These are phyloP conservation scores for Aspergillus sergii DNA, from an alignment of 2,329 filamentous ascomycete species.

Conservation along the genomic window DNA sequence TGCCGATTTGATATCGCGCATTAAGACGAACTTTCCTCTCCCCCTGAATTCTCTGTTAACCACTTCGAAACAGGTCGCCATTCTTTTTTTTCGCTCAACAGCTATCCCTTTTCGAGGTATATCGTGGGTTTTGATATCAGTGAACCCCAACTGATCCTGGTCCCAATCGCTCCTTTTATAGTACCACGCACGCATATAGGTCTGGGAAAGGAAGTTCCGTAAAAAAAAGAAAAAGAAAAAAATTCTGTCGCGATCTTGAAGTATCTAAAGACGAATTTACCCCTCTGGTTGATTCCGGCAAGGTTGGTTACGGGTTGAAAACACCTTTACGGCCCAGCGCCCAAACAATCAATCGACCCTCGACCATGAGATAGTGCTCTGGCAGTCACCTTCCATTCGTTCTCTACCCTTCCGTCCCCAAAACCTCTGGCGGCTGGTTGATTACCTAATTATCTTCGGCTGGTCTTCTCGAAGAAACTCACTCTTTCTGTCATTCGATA, in stretches of 20 bases:
- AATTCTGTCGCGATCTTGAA: not conserved
- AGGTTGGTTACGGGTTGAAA: conserved; percentile 1
- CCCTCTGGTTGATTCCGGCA: not conserved
- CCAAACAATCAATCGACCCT: conserved; percentile 10
- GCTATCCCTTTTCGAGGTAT: conserved; percentile 11
- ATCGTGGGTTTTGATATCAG: conserved; percentile 8
- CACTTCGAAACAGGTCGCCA: conserved; percentile 17
- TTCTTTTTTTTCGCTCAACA: conserved; percentile 12
- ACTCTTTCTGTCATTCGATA: conserved; percentile 41
- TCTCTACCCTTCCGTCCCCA: conserved; percentile 18
- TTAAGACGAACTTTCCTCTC: conserved; percentile 16
- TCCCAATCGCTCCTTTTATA: conserved; percentile 5
- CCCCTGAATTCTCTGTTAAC: conserved; percentile 20
- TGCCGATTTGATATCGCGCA: conserved; percentile 30
- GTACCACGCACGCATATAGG: not conserved
- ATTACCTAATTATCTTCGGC: conserved; percentile 30
- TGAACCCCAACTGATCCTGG: not conserved
- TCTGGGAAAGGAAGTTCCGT: not conserved
- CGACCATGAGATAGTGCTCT: conserved; percentile 41
- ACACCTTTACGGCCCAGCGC: conserved; percentile 8
- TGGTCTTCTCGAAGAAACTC: conserved; percentile 29
- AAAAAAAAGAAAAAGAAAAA: not conserved
- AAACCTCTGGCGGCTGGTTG: conserved; percentile 29
- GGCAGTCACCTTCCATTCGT: conserved; percentile 33
- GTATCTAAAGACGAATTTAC: not conserved